Base-by-base conservation (phyloP, 805 yeast species). In the Wickerhamomyces sydowiorum region DNA sequence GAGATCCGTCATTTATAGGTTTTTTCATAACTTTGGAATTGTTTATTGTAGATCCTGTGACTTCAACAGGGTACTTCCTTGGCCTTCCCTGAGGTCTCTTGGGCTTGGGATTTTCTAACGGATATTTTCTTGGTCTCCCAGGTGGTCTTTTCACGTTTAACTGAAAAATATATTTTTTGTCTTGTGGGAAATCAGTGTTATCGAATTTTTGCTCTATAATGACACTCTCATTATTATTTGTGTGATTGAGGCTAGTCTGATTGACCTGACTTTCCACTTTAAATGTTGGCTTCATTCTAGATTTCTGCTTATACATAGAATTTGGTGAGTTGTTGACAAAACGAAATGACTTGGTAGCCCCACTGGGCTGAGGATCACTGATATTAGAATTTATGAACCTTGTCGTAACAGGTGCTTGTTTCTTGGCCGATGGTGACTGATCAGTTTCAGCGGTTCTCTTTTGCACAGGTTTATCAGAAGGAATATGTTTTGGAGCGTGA, bases 101-200 rank as follows among this genome's bases (percentile, higher is more conserved):
- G 4, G 42, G 41, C 36, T 72, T 75, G 7, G 70, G 65, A 42
- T 66, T 68, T 43, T 67, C 75, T n/a, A 66, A 57, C 1, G 76
- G 73, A 41, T 68, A 68, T 50, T 73, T 73, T 48, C 77, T 60
- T 2, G 78, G 78, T 48, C 79, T 60, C 13, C 79, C 79, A 32
- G 77, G 60, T 43, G 56, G 66, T 61, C 57, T 71, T 68, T 52
- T 73, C 15, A 54, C 39, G 19, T 50, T 46, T 34, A 44, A 27
- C 25, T 55, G 57, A 32, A 54, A 51, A 0, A 47, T 37, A 30
- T 51, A 54, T 34, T 47, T 48, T 21, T 33, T 37, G 24, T 54
- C 54, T 9, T 34, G 39, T 14, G 30, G 18, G 6, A 37, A 38
- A 9, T 28, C 30, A 15, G 41, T 36, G 5, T 37, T 38, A 3